Conservation (phyloP, 257 asterid genomes). For the Nicotiana tabacum region DNA sequence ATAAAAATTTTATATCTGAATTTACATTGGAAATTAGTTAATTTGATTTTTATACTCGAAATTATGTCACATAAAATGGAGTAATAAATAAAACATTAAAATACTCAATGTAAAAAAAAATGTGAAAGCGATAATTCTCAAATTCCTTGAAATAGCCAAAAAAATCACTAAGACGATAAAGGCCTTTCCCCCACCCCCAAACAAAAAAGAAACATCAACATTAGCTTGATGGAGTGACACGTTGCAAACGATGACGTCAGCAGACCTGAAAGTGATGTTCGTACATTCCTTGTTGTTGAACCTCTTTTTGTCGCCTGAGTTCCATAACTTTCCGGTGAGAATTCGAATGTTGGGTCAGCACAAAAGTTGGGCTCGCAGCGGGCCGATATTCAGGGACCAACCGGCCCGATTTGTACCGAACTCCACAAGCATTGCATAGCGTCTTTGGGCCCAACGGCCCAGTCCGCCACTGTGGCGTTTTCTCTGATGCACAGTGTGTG, state of each 20-base stretch:
- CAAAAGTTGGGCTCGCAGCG: conserved; percentile 83
- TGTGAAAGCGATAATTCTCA: neutral
- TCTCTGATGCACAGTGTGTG: conserved; percentile 77
- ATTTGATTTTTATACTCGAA: too few relatives aligned
- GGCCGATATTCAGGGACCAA: conserved; percentile 82
- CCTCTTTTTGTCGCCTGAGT: conserved; percentile 69
- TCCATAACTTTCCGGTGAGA: conserved; percentile 77
- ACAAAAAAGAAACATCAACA: neutral
- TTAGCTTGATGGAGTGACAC: neutral
- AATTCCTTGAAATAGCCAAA: neutral
- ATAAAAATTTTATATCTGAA: too few relatives aligned
- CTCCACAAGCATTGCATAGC: conserved; percentile 82
- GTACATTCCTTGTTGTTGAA: conserved; percentile 35
- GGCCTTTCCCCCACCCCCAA: neutral
- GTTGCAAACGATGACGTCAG: conserved; percentile 24
- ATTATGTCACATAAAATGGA: too few relatives aligned
- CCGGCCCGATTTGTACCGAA: conserved; percentile 67
- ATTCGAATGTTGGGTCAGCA: conserved; percentile 75
- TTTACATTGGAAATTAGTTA: too few relatives aligned
- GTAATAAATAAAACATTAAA: neutral
- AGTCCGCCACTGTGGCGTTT: conserved; percentile 84
- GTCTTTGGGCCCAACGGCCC: conserved; percentile 83
- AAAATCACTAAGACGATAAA: neutral
- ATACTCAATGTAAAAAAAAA: neutral
- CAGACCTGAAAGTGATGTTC: conserved; percentile 44